Evolutionary conservation across 257 asterid species (phyloP).

Genomic region (Forsythia suspensa): DNA sequence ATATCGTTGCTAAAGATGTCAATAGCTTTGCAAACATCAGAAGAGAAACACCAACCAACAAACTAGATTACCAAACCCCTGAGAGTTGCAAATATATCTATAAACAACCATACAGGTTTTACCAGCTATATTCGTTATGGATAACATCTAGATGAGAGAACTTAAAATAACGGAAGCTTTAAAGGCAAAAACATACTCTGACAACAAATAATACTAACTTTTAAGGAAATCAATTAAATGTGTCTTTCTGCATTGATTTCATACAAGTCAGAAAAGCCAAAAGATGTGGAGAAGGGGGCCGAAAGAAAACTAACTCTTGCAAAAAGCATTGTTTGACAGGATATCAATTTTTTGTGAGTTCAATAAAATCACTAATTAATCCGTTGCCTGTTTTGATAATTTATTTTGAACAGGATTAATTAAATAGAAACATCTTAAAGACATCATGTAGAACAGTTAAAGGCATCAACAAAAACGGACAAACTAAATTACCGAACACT

Average conservation of each 20-base stretch:
- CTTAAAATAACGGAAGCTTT: neutral
- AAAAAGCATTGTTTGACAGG: no score
- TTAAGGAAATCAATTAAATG: neutral
- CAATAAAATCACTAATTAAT: neutral
- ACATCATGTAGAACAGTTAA: neutral
- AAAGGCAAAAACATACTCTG: neutral
- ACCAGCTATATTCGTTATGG: neutral
- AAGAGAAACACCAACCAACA: neutral
- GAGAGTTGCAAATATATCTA: neutral
- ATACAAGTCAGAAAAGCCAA: neutral
- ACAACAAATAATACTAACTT: neutral
- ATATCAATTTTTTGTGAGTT: neutral
- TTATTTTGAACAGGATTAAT: neutral
- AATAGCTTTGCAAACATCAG: neutral
- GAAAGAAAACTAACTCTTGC: no score
- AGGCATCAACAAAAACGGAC: neutral
- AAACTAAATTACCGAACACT: neutral
- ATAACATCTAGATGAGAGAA: neutral
- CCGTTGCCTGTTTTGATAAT: neutral
- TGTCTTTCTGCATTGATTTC: neutral
- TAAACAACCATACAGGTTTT: neutral
- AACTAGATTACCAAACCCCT: slow-evolving; percentile 1
- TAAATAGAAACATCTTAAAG: neutral
- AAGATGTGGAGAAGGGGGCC: no score
- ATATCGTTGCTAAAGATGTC: neutral